Base-by-base conservation (phyloP, 139 green algal genomes). In the Dunaliella primolecta region DNA sequence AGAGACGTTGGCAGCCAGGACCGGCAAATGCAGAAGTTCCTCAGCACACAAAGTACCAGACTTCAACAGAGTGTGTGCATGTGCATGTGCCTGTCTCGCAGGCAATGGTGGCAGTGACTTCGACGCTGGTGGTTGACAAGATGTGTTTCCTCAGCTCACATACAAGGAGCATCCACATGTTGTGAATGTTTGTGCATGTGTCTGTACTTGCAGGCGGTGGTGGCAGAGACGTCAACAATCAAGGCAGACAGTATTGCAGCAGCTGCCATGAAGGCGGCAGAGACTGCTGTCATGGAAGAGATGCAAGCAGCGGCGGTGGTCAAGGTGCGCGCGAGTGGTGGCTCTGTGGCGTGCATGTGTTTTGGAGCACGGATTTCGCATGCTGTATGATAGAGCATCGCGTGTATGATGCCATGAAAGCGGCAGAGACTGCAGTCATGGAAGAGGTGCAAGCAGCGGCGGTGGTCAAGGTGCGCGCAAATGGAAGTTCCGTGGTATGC, bases 261-360 rank as follows among this genome's bases (percentile, higher is more conserved):
- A 7, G 89, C 88, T 30, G 93, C 93, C 37, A 97, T 97, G 95
- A 89, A 90, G 84, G 90, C 92, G n/a, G 94, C 93, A 1, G 93
- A 97, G 88, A 78, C 87, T 38, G 94, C 94, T 36, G 94, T 97
- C 24, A 91, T 92, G 33, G 93, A 96, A 36, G 95, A 98, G 89
- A 97, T 97, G 88, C 93, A 97, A 81, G 88, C 81, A 83, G 85
- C 34, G 75, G 87, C 57, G 56, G 85, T 91, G 36, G 78, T 86
- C 36, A 84, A 88, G 85, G 85, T 86, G 25, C 33, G 81, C 23
- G 79, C 23, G 78, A 32, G 33, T n/a, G 21, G 34, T 7, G 56
- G 25, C 29, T 36, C 25, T 81, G n/a, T n/a, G 32, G 20, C 31
- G 0, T 30, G 70, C 1, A 30, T 75, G 27, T 74, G 20, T 34